Evolutionary conservation across 2,329 filamentous ascomycete genomes (phyloP).

Genomic region (Samsoniella hepiali): DNA sequence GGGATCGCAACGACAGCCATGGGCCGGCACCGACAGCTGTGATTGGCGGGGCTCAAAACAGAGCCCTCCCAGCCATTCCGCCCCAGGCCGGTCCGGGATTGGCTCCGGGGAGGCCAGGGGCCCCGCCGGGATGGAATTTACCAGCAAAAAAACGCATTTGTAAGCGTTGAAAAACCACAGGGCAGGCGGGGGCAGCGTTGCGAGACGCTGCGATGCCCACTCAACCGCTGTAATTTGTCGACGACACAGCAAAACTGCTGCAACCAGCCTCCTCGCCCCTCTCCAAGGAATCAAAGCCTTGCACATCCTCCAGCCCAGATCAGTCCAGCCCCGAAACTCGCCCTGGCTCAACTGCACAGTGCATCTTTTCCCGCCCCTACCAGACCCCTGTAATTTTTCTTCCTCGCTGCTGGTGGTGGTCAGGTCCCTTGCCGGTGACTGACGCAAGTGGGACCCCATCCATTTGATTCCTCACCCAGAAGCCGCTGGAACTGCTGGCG

Average conservation of each 20-base stretch:
- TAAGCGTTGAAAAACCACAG: too few species aligned
- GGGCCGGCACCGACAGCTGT: not conserved
- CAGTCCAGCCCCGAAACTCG: not conserved
- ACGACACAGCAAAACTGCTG: not conserved
- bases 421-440: slow-evolving; percentile 1
- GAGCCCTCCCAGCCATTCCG: not conserved
- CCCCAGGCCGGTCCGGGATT: slow-evolving; percentile 11
- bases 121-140: not conserved
- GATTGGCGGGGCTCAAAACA: slow-evolving; percentile 1
- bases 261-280: slow-evolving; percentile 1
- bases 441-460: slow-evolving; percentile 7
- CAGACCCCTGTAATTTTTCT: not conserved
- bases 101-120: slow-evolving; percentile 2
- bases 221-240: not conserved
- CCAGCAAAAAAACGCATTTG: too few species aligned
- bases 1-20: not conserved
- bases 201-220: not conserved
- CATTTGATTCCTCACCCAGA: slow-evolving; percentile 13
- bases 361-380: not conserved
- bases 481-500: slow-evolving; percentile 4
- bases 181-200: too few species aligned
- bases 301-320: not conserved
- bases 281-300: not conserved
- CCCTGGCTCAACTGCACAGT: slow-evolving; percentile 11
- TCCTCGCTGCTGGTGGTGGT: not conserved